phyloP scores from a whole-genome alignment of 2,329 filamentous ascomycete genomes.

The Exophiala phaeomuriformis region DNA sequence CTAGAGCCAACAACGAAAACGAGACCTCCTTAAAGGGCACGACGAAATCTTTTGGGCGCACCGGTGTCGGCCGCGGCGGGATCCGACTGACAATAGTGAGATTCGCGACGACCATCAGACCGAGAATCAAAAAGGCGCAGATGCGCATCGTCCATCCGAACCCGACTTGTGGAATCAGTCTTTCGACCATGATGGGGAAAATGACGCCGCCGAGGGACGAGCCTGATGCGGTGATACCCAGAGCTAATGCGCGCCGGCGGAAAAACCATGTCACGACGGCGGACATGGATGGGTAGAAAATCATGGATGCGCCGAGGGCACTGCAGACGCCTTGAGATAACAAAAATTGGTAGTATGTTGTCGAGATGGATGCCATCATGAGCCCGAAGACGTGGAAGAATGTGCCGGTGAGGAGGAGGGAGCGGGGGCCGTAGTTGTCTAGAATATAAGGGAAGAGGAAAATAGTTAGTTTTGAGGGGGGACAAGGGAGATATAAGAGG shows the following conservation, averaged over 20 bases:
- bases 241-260: constrained; percentile 45
- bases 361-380: constrained; percentile 52
- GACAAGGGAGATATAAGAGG: neutral
- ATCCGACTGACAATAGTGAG: constrained; percentile 49
- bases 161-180: constrained; percentile 47
- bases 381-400: constrained; percentile 52
- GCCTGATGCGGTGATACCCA: constrained; percentile 49
- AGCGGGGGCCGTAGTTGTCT: constrained; percentile 56
- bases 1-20: constrained; percentile 26
- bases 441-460: neutral
- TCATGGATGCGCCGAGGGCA: constrained; percentile 43
- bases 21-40: constrained; percentile 27
- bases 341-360: constrained; percentile 51
- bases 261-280: constrained; percentile 32
- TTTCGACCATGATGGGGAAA: constrained; percentile 55
- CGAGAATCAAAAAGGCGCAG: constrained; percentile 56
- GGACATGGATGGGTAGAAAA: constrained; percentile 43
- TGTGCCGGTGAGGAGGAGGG: constrained; percentile 45
- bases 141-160: constrained; percentile 54
- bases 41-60: constrained; percentile 31
- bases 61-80: constrained; percentile 33
- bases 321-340: constrained; percentile 50
- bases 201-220: constrained; percentile 53
- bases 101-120: constrained; percentile 47
- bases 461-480: no score